Conservation (phyloP, 257 asterid species). For the Ophiorrhiza pumila region DNA sequence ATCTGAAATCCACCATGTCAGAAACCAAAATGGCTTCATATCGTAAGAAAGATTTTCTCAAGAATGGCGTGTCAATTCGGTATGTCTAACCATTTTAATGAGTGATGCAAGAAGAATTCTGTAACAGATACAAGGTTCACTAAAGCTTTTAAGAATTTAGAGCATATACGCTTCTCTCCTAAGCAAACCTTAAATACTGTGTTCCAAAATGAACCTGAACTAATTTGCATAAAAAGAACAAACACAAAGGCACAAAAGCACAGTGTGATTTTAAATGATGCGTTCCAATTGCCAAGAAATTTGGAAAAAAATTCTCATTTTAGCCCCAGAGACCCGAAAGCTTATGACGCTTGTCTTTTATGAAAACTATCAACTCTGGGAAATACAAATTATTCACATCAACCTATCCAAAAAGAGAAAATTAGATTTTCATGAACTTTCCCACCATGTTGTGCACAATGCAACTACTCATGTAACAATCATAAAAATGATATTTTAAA, state of each 20-base stretch:
- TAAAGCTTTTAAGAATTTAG: not conserved
- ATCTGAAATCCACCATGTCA: not conserved
- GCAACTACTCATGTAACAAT: no score
- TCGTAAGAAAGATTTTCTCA: not conserved
- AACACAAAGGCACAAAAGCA: not conserved
- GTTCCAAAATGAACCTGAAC: not conserved
- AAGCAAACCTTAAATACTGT: not conserved
- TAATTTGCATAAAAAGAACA: not conserved
- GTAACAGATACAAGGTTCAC: not conserved
- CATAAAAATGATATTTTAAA: no score
- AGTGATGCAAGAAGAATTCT: not conserved
- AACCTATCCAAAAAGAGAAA: no score
- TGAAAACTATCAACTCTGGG: not conserved
- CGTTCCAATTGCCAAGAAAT: not conserved
- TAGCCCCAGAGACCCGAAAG: not conserved
- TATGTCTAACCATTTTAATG: not conserved
- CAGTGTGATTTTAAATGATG: not conserved
- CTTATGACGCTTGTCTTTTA: not conserved
- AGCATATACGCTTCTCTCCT: not conserved
- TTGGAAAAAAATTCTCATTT: not conserved
- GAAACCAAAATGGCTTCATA: not conserved
- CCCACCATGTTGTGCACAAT: no score
- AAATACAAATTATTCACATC: not conserved
- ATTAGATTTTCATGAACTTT: no score
- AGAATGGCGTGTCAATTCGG: not conserved